phyloP scores from a whole-genome alignment of 2,329 filamentous ascomycete genomes.

The Leptographium lundbergii region DNA sequence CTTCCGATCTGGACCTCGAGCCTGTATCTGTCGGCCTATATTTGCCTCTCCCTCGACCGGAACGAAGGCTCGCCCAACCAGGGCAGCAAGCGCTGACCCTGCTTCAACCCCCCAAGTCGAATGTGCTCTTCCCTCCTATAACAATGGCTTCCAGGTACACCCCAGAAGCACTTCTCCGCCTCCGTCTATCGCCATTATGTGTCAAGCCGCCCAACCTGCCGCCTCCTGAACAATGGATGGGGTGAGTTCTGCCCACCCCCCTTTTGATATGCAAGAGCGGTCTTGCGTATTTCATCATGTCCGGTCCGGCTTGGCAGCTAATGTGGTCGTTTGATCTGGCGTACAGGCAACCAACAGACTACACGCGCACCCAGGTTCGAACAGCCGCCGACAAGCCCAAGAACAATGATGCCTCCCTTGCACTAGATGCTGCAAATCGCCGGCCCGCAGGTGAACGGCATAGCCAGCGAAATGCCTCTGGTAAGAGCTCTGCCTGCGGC shows the following conservation, averaged over 20 bases:
- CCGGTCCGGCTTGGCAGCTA: not conserved
- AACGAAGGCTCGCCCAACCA: not conserved
- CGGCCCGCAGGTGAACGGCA: slow-evolving; percentile 41
- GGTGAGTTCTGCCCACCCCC: slow-evolving; percentile 41
- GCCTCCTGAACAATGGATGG: slow-evolving; percentile 91
- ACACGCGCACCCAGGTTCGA: slow-evolving; percentile 23
- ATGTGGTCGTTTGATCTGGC: not conserved
- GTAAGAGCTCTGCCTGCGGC: slow-evolving; percentile 26
- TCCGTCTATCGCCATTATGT: slow-evolving; percentile 74
- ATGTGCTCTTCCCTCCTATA: slow-evolving; percentile 1
- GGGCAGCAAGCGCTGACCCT: not conserved
- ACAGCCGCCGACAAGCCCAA: slow-evolving; percentile 33
- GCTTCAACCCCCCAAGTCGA: not conserved
- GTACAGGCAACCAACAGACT: slow-evolving; percentile 5
- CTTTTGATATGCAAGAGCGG: not conserved
- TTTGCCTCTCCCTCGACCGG: not conserved
- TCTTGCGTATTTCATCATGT: slow-evolving; percentile 1
- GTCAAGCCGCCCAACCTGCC: slow-evolving; percentile 67
- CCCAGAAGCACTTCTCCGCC: slow-evolving; percentile 58
- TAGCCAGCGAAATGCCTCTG: slow-evolving; percentile 41
- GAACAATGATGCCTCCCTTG: slow-evolving; percentile 27
- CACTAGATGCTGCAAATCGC: slow-evolving; percentile 37
- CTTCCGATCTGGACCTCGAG: too few relatives aligned
- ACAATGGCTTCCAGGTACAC: slow-evolving; percentile 55
- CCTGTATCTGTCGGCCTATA: not conserved